Percentiles rank a stretch among this genome's conserved stretches.
Evolutionary conservation across 139 green algal genomes (phyloP).

Genomic region (Closterium sp.): DNA sequence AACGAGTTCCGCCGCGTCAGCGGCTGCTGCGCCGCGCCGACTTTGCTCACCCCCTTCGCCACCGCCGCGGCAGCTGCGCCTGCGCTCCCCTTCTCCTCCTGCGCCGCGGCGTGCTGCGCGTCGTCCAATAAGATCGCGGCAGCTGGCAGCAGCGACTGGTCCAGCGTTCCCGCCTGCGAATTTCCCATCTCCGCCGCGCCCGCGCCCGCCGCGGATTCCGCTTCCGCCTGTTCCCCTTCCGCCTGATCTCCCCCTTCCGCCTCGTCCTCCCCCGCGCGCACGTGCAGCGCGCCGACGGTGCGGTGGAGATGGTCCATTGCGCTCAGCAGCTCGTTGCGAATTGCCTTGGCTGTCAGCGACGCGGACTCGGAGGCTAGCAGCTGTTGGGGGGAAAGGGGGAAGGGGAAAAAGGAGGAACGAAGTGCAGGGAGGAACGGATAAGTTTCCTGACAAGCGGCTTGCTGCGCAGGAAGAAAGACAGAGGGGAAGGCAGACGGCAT

Average conservation of each 20-base stretch:
- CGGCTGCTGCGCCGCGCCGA: not conserved
- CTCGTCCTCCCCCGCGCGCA: not conserved
- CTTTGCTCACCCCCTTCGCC: not conserved
- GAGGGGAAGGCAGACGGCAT: no score
- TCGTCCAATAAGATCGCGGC: not conserved
- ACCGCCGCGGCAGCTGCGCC: not conserved
- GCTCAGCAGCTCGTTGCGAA: not conserved
- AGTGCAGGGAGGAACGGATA: not conserved
- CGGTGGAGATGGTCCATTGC: not conserved
- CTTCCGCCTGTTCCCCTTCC: not conserved
- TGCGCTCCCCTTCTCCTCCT: not conserved
- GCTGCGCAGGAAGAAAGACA: no score
- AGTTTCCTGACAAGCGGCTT: no score
- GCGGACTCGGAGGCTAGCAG: not conserved
- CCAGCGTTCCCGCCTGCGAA: not conserved
- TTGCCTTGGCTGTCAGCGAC: not conserved
- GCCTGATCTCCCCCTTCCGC: not conserved
- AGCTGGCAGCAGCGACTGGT: not conserved
- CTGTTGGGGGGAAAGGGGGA: not conserved
- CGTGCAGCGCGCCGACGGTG: not conserved
- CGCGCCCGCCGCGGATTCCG: no score
- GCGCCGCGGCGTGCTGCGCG: not conserved
- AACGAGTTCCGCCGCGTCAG: not conserved
- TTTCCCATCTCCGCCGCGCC: not conserved
- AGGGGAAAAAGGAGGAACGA: not conserved